Conservation (phyloP, 768 basidiomycete genomes). For the Naganishia onofrii region DNA sequence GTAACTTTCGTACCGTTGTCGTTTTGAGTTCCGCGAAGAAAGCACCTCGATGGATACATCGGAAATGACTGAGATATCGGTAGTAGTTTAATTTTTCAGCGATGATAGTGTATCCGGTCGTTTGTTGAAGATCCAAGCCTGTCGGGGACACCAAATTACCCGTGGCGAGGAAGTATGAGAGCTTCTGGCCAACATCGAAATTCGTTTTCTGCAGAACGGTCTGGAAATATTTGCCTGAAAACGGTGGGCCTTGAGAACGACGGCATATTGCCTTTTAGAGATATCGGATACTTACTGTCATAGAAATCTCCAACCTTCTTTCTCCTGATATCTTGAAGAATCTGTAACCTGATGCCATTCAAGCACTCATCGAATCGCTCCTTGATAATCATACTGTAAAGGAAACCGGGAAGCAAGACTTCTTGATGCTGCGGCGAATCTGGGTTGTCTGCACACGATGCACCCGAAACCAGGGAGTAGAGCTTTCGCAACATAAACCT, state of each 20-base stretch:
- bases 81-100: constrained; percentile 99
- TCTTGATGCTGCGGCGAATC: constrained; percentile 99
- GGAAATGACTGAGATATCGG: constrained; percentile 96
- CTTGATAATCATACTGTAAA: constrained; percentile 98
- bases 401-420: constrained; percentile 82
- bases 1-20: constrained; percentile 89
- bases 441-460: constrained; percentile 90
- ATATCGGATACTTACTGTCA: constrained; percentile 63
- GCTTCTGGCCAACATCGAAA: constrained; percentile 84
- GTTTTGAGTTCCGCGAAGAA: constrained; percentile 99
- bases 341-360: constrained; percentile 61
- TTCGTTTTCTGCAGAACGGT: constrained; percentile 74
- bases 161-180: constrained; percentile 93
- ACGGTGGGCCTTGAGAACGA: constrained; percentile 5
- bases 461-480: constrained; percentile 81
- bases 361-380: constrained; percentile 90
- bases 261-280: neutral
- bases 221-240: constrained; percentile 71
- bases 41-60: constrained; percentile 96
- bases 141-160: constrained; percentile 92
- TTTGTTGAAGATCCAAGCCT: constrained; percentile 93
- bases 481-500: constrained; percentile 98
- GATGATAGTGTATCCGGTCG: constrained; percentile 97
- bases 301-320: constrained; percentile 76
- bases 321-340: constrained; percentile 71